Conservation (phyloP, 2,329 filamentous ascomycete species). For the Gaeumannomyces tritici region DNA sequence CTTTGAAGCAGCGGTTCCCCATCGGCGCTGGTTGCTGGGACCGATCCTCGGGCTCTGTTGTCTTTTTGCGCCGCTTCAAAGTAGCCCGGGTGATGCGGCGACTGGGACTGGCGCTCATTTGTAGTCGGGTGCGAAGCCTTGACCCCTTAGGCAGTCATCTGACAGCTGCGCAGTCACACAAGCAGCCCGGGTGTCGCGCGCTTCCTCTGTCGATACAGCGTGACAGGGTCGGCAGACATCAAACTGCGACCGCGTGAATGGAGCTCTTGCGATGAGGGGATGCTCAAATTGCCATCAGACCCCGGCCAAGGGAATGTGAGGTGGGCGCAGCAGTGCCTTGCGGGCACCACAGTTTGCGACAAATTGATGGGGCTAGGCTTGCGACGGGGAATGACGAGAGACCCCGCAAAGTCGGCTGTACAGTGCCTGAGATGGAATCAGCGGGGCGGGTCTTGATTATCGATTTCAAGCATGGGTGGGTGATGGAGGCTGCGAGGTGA, state of each 20-base stretch:
- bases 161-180: background rate
- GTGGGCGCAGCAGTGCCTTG: no score
- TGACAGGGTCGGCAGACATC: background rate
- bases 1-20: background rate
- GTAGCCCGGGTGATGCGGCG: no score
- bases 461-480: background rate
- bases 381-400: background rate
- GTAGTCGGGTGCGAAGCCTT: background rate
- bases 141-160: background rate
- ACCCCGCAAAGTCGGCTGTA: background rate
- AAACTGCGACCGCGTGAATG: background rate
- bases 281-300: background rate
- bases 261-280: background rate
- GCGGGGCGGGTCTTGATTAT: background rate
- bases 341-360: no score
- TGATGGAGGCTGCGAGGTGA: background rate
- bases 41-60: no score
- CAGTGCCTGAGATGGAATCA: background rate
- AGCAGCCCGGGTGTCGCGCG: background rate
- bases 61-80: no score
- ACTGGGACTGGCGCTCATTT: background rate
- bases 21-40: background rate
- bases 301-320: no score
- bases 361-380: background rate
- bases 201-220: background rate